A percentile compares a stretch with the other conserved stretches of the same genome.
Conservation (phyloP, 2,329 filamentous ascomycete species). For the Colletotrichum tabaci region DNA sequence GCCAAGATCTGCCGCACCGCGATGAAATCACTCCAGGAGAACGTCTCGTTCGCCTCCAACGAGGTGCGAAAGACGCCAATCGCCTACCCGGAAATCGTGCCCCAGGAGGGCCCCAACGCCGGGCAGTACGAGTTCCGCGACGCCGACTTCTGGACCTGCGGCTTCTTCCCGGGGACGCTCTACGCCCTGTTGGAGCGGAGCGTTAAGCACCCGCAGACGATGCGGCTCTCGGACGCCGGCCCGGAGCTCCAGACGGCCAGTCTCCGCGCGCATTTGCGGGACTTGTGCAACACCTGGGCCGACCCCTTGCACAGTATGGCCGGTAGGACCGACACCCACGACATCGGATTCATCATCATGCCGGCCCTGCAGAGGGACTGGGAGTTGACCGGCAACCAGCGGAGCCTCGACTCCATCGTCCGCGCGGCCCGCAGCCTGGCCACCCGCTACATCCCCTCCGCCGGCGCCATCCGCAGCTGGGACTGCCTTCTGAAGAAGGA, state of each 20-base stretch:
- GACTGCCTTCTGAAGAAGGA: slow-evolving; percentile 53
- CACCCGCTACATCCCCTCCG: slow-evolving; percentile 57
- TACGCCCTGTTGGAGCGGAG: slow-evolving; percentile 53
- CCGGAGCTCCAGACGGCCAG: slow-evolving; percentile 33
- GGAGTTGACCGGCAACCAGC: slow-evolving; percentile 58
- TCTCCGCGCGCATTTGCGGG: slow-evolving; percentile 45
- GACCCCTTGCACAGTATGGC: slow-evolving; percentile 54
- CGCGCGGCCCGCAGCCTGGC: slow-evolving; percentile 61
- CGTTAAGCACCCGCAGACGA: slow-evolving; percentile 49
- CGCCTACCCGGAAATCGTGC: slow-evolving; percentile 44
- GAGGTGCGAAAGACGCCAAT: slow-evolving; percentile 37
- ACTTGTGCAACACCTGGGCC: slow-evolving; percentile 51
- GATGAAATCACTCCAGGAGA: slow-evolving; percentile 22
- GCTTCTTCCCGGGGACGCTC: slow-evolving; percentile 57
- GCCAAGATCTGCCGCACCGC: slow-evolving; percentile 45
- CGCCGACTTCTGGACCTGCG: slow-evolving; percentile 53
- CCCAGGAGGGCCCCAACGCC: slow-evolving; percentile 40
- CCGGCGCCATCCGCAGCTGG: slow-evolving; percentile 66
- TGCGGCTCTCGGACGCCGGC: slow-evolving; percentile 19
- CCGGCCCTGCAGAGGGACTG: slow-evolving; percentile 64
- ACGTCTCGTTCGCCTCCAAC: neutral
- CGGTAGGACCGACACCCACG: slow-evolving; percentile 65
- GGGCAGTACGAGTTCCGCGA: slow-evolving; percentile 41
- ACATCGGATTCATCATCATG: slow-evolving; percentile 68
- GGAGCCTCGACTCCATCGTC: slow-evolving; percentile 57